Evolutionary conservation across 73 alveolate species (phyloP), one percentile per base, ranked within the genome.

Genomic region (Paramecium octaurelia): DNA sequence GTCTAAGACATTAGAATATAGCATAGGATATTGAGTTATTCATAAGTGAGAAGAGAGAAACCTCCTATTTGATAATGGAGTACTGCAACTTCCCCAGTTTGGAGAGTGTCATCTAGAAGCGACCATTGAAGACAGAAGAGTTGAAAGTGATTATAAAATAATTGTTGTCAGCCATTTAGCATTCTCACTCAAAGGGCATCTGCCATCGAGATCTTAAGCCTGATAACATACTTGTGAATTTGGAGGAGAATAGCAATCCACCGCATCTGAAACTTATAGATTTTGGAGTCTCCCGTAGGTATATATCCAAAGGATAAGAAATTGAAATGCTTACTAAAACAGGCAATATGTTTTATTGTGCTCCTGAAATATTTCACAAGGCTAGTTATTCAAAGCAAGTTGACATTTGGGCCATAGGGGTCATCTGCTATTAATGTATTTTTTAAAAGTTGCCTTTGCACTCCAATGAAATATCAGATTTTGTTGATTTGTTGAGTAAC

Each of bases 201-300:
- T 89, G 94, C 29, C 94, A 89, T 89, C 43, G 94, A 50, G 94
- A 89, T 20, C 71, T 89, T 20, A 89, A 89, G 18, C 94, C 94
- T 16, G 94, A 89, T 48, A 89, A 89, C 35, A 71, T 89, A 7
- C 58, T 89, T 23, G 88, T 89, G 4, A 42, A 80, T 11, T 12
- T 80, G 2, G 10, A 31, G 6, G 60, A 73, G 18, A 21, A 73
- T 36, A 46, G 75, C 46, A 64, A 36, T 11, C 44, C 35, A 38
- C 38, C 76, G 12, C 43, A 27, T 24, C 46, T 80, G 3, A 80
- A 80, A 64, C 29, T 80, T 24, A 50, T 80, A 20, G 91, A 80
- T 80, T 80, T 80, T 80, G 91, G 91, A 12, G 91, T 80, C 8
- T 80, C 91, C 12, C 48, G 91, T 0, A 80, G 91, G 44, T 80